Evolutionary conservation across 805 yeast genomes (phyloP).

Genomic region (Jamesozyma hellenica): DNA sequence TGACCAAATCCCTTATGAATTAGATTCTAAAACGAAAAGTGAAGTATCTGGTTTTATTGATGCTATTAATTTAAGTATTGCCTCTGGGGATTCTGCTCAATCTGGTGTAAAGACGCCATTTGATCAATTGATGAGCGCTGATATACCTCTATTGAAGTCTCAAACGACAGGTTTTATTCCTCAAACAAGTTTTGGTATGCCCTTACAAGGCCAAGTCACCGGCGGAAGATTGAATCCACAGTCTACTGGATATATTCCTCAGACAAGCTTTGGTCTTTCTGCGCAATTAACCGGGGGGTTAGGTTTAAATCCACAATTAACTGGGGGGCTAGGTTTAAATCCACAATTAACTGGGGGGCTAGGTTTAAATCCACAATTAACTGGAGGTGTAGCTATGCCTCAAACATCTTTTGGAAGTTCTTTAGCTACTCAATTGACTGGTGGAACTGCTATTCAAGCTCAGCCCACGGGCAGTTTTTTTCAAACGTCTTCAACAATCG

Average conservation of each 20-base stretch:
- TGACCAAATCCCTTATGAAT: constrained; percentile 58
- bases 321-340: too few species aligned
- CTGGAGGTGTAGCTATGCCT: constrained; percentile 21
- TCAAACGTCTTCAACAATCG: background rate
- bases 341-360: constrained; percentile 21
- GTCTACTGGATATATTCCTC: constrained; percentile 24
- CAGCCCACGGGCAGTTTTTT: constrained; percentile 34
- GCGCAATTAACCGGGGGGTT: constrained; percentile 13
- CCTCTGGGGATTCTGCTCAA: constrained; percentile 34
- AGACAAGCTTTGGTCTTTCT: constrained; percentile 28
- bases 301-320: constrained; percentile 24
- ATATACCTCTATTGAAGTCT: constrained; percentile 24
- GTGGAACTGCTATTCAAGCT: constrained; percentile 25
- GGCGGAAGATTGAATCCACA: constrained; percentile 18
- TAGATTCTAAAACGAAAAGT: constrained; percentile 65
- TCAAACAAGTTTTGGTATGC: constrained; percentile 28
- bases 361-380: constrained; percentile 32
- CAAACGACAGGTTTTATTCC: constrained; percentile 34
- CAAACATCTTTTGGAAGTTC: constrained; percentile 31
- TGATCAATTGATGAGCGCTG: constrained; percentile 27
- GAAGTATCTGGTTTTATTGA: constrained; percentile 88
- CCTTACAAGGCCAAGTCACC: constrained; percentile 15
- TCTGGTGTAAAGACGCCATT: constrained; percentile 31
- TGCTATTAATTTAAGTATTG: constrained; percentile 70
- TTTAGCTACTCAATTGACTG: constrained; percentile 31